Evolutionary conservation across 495 filamentous ascomycete species (phyloP).

Genomic region (Evernia prunastri): DNA sequence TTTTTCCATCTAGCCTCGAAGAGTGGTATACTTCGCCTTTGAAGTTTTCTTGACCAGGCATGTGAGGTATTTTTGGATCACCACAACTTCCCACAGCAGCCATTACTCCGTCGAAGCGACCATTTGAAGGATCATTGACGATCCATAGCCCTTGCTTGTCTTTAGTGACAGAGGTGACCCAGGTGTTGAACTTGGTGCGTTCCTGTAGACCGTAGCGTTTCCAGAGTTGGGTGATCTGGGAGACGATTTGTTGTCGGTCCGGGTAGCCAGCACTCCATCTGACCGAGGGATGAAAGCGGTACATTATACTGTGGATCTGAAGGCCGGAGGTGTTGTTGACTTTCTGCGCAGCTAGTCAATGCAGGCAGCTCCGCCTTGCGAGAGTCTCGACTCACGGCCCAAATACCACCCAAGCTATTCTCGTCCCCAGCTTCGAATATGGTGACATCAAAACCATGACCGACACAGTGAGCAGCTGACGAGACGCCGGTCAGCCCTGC

Average conservation of each 20-base stretch:
- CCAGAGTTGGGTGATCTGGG: slow-evolving; percentile 66
- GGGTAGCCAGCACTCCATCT: slow-evolving; percentile 70
- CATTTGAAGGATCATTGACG: slow-evolving; percentile 62
- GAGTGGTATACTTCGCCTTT: slow-evolving; percentile 66
- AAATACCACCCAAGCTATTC: slow-evolving; percentile 68
- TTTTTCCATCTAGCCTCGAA: slow-evolving; percentile 61
- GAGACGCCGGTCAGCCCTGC: slow-evolving; percentile 79
- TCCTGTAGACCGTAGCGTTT: slow-evolving; percentile 63
- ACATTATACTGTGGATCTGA: slow-evolving; percentile 82
- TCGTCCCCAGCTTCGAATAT: slow-evolving; percentile 67
- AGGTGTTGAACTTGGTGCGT: slow-evolving; percentile 65
- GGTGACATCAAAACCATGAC: slow-evolving; percentile 76
- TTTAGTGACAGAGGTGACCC: slow-evolving; percentile 60
- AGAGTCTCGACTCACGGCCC: slow-evolving; percentile 53
- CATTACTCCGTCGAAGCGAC: slow-evolving; percentile 71
- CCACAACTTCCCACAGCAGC: slow-evolving; percentile 74
- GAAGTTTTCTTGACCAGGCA: slow-evolving; percentile 61
- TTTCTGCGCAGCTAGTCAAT: slow-evolving; percentile 40
- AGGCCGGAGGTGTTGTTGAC: slow-evolving; percentile 79
- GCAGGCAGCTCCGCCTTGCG: not conserved
- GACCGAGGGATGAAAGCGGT: slow-evolving; percentile 78
- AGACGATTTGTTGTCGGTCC: slow-evolving; percentile 62
- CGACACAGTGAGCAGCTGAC: slow-evolving; percentile 75
- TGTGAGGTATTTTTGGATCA: slow-evolving; percentile 61
- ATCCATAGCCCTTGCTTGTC: slow-evolving; percentile 69